Evolutionary conservation across 345 rosid genomes (phyloP).

Genomic region (Boechera divaricarpa): DNA sequence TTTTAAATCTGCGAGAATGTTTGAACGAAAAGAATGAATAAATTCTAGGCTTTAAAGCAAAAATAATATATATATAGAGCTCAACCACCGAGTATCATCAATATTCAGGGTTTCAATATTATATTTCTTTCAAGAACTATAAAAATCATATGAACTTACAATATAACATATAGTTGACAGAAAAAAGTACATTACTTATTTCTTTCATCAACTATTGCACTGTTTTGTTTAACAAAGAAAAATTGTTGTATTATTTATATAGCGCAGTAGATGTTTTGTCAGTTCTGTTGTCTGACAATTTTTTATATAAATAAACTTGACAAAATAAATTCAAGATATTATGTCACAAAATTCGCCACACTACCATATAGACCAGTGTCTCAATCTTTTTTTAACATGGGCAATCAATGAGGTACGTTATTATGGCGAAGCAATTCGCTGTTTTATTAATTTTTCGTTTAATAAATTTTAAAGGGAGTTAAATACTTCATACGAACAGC

Average conservation of each 20-base stretch:
- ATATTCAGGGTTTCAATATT: not conserved
- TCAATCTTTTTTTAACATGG: not conserved
- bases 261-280: not conserved
- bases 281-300: not conserved
- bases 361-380: not conserved
- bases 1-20: not conserved
- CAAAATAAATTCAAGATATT: not conserved
- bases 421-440: no score
- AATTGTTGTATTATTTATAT: no score
- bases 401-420: no score
- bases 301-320: not conserved
- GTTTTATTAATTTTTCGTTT: not conserved
- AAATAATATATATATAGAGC: not conserved
- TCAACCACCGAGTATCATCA: conserved; percentile 1
- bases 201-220: not conserved
- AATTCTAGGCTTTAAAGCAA: no score
- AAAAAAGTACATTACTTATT: not conserved
- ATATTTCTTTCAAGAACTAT: not conserved
- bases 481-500: not conserved
- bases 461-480: not conserved
- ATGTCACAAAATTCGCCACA: not conserved
- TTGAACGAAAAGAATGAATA: not conserved
- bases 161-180: not conserved
- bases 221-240: no score
- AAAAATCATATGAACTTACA: not conserved